Evolutionary conservation across 139 green algal genomes (phyloP), one percentile per base, ranked within the genome.

Genomic region (Picochlorum sp.): DNA sequence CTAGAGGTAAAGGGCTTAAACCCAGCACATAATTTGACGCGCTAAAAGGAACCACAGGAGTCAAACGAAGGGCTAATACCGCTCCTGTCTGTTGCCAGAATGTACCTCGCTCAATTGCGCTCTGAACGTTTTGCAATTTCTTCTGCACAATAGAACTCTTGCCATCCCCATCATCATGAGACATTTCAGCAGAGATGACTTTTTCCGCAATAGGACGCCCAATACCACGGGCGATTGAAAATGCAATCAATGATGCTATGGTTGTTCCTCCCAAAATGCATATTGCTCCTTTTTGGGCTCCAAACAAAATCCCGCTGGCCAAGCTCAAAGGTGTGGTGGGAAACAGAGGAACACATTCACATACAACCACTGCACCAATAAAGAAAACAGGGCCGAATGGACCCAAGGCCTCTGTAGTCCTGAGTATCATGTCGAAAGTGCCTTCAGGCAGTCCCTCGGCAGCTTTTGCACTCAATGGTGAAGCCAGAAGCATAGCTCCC

Each of bases 21-120:
- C 85, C 86, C 31, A 94, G 53, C 57, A 93, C 45, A 67, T 94
- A 94, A 67, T 90, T 93, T 67, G 47, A 79, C 32, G 82, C 84
- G 47, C 75, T 85, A 72, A 81, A 89, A 1, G 81, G 81, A 24
- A 90, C 75, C 5, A 94, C 75, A 8, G 86, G 86, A 7, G 85
- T 93, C 2, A 93, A 60, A 5, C 86, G 65, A 59, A 94, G 73
- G 40, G 89, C 61, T 39, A 77, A 60, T 9, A 94, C 69, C 3
- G 85, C 79, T 7, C 65, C 74, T 13, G 80, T 63, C 76, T 94
- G 85, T 72, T 85, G 64, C 59, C 51, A 64, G 35, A 85, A 79
- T 33, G 63, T 72, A 39, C 85, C 85, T 9, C 59, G 55, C 63
- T 87, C 78, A 26, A 93, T 87, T 13, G 68, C 65, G 13, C 47